Conservation (phyloP, 2,329 filamentous ascomycete genomes). For the Exophiala sideris region DNA sequence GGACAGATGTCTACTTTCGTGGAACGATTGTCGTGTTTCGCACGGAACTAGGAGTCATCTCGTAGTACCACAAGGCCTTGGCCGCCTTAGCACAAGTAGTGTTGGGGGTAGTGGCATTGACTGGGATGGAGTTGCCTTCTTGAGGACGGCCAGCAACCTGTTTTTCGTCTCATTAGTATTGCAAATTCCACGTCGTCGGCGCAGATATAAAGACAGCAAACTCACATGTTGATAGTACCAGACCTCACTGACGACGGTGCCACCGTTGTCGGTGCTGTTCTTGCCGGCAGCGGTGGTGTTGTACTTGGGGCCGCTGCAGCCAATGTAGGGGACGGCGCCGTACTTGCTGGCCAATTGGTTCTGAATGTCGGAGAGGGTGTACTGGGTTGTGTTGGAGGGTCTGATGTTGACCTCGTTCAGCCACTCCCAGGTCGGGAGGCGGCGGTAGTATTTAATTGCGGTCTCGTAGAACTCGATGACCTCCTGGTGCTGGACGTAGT, state of each 20-base stretch:
- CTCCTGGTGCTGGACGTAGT: conserved; percentile 55
- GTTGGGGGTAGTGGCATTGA: conserved; percentile 27
- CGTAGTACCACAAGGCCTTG: conserved; percentile 26
- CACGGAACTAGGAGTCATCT: conserved; percentile 21
- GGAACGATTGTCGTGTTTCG: neutral
- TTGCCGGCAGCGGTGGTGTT: conserved; percentile 59
- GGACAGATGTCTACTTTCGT: too few species aligned
- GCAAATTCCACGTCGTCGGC: too few species aligned
- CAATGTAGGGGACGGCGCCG: conserved; percentile 58
- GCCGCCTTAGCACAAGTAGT: conserved; percentile 28
- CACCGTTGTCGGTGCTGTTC: conserved; percentile 54
- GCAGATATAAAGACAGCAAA: neutral
- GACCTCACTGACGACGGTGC: conserved; percentile 58
- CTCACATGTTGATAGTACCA: conserved; percentile 64
- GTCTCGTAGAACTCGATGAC: conserved; percentile 64
- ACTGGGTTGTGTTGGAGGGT: conserved; percentile 58
- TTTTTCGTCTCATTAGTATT: neutral
- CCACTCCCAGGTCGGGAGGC: conserved; percentile 60
- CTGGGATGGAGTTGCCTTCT: conserved; percentile 45
- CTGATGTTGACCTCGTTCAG: conserved; percentile 53
- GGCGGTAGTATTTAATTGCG: conserved; percentile 55
- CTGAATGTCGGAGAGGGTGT: conserved; percentile 54
- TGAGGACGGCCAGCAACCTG: conserved; percentile 52
- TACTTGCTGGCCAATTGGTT: conserved; percentile 48
- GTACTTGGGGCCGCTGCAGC: conserved; percentile 59